These are phyloP conservation scores for Aspergillus sclerotialis DNA, from an alignment of 2,329 filamentous ascomycete genomes.

Conservation along the genomic window DNA sequence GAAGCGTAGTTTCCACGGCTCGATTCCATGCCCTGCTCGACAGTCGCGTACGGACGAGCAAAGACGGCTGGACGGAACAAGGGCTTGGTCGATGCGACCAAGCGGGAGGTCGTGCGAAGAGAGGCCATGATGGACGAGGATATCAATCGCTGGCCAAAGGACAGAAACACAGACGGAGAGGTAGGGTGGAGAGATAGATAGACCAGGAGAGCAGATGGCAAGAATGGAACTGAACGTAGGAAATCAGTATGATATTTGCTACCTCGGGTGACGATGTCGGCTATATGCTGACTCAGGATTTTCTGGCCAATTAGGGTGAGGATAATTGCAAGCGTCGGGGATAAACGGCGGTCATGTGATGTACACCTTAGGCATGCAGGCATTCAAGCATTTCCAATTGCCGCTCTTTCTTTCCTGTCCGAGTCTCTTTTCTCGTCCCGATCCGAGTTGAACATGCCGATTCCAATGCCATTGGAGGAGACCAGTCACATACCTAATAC, in stretches of 20 bases:
- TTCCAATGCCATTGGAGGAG: not conserved
- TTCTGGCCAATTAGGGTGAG: conserved; percentile 20
- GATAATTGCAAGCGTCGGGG: conserved; percentile 34
- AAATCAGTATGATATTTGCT: conserved; percentile 12
- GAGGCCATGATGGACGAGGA: conserved; percentile 37
- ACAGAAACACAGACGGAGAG: not conserved
- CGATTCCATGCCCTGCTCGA: conserved; percentile 29
- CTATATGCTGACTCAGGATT: conserved; percentile 23
- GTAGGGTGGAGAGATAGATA: conserved; percentile 3
- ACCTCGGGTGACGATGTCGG: conserved; percentile 32
- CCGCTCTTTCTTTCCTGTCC: too few relatives aligned
- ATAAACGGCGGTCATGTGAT: conserved; percentile 22
- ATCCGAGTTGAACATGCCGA: not conserved
- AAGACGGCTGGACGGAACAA: conserved; percentile 35
- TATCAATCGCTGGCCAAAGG: not conserved
- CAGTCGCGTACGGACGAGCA: conserved; percentile 42
- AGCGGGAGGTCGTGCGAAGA: conserved; percentile 42
- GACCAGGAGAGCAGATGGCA: conserved; percentile 2
- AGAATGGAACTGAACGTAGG: conserved; percentile 4
- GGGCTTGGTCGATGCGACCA: conserved; percentile 36
- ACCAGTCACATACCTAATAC: too few relatives aligned
- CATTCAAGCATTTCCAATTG: not conserved
- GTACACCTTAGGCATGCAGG: not conserved
- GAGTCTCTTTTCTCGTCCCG: too few relatives aligned
- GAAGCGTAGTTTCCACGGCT: conserved; percentile 21